phyloP scores from a whole-genome alignment of 2,329 filamentous ascomycete genomes.

The Alternaria metachromatica region DNA sequence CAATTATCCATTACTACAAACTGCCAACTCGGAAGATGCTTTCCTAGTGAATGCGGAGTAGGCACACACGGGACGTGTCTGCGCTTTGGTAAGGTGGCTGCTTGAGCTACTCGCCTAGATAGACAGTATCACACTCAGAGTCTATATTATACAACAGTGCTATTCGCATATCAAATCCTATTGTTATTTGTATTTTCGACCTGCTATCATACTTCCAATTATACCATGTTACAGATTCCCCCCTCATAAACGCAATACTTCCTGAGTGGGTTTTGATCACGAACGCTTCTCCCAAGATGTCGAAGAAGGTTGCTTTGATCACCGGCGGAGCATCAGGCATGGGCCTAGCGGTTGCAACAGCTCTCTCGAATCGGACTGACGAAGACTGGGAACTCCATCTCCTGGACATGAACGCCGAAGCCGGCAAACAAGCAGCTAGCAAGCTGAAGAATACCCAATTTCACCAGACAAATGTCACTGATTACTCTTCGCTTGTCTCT shows the following conservation, averaged over 20 bases:
- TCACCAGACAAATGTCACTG: constrained; percentile 49
- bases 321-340: constrained; percentile 73
- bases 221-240: background rate
- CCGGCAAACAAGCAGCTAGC: constrained; percentile 39
- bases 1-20: background rate
- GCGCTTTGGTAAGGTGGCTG: background rate
- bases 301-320: constrained; percentile 65
- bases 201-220: background rate
- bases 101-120: background rate
- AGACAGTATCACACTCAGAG: too few relatives aligned
- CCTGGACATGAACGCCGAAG: constrained; percentile 49
- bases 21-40: constrained; percentile 2
- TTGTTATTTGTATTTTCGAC: background rate
- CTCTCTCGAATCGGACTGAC: constrained; percentile 38
- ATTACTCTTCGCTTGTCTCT: constrained; percentile 44
- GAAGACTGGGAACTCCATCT: constrained; percentile 52
- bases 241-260: background rate
- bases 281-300: constrained; percentile 9
- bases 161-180: background rate
- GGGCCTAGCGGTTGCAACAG: constrained; percentile 52
- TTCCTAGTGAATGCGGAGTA: constrained; percentile 18
- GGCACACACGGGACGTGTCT: background rate
- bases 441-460: constrained; percentile 44
- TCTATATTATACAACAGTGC: background rate
- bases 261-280: background rate